phyloP scores from a whole-genome alignment of 1,284 basidiomycete genomes.

The Ganoderma leucocontextum region DNA sequence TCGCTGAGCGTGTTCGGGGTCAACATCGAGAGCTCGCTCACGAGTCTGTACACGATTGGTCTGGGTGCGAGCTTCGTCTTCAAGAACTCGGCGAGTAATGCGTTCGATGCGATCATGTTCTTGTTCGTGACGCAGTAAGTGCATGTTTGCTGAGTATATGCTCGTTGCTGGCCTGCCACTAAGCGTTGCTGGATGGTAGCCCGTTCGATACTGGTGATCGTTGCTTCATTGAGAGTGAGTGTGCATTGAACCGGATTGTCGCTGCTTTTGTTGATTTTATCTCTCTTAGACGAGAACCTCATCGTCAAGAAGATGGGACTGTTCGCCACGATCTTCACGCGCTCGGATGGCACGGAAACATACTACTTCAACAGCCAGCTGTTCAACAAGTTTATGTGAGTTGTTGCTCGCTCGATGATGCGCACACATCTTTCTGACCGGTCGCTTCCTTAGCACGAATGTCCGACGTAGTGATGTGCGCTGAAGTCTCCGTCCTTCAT shows the following conservation, averaged over 20 bases:
- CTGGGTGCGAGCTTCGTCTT: conserved; percentile 81
- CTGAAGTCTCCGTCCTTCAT: conserved; percentile 6
- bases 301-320: conserved; percentile 81
- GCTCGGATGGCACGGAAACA: conserved; percentile 74
- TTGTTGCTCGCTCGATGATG: conserved; percentile 12
- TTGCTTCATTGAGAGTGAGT: conserved; percentile 70
- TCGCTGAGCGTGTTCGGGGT: conserved; percentile 76
- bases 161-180: conserved; percentile 1
- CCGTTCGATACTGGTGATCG: conserved; percentile 83
- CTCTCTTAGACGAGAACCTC: conserved; percentile 62
- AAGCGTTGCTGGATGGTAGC: conserved; percentile 44
- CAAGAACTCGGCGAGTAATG: conserved; percentile 71
- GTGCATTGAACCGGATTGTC: conserved; percentile 5
- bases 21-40: conserved; percentile 64
- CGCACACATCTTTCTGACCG: conserved; percentile 9
- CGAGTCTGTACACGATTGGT: conserved; percentile 72
- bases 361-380: conserved; percentile 83
- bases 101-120: conserved; percentile 83
- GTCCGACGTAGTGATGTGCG: conserved; percentile 72
- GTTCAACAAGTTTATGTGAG: conserved; percentile 77
- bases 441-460: conserved; percentile 57
- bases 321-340: conserved; percentile 75
- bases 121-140: conserved; percentile 81
- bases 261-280: neutral
- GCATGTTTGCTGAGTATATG: conserved; percentile 36